Conservation (phyloP, 352 stramenopile genomes). For the Globisporangium nunn region DNA sequence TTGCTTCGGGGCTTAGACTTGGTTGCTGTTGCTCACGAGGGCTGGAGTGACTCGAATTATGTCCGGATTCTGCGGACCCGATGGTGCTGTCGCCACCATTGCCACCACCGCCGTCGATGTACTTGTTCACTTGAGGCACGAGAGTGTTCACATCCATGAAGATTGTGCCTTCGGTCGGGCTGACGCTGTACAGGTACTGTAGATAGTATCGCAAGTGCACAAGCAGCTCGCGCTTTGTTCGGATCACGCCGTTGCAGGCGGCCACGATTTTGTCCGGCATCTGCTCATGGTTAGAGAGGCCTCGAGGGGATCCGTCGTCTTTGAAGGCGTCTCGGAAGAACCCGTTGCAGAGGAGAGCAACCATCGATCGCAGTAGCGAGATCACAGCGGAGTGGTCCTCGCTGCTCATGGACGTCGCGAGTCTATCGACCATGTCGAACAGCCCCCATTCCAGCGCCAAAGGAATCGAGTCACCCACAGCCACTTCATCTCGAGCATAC, state of each 20-base stretch:
- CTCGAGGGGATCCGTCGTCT: slow-evolving; percentile 6
- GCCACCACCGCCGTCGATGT: slow-evolving; percentile 15
- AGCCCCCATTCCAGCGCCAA: slow-evolving; percentile 69
- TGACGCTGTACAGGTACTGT: slow-evolving; percentile 64
- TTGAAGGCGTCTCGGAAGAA: slow-evolving; percentile 44
- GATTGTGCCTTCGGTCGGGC: slow-evolving; percentile 56
- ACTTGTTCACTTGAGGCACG: slow-evolving; percentile 32
- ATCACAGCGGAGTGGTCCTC: slow-evolving; percentile 68
- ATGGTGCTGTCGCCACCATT: slow-evolving; percentile 6
- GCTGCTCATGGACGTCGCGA: slow-evolving; percentile 77
- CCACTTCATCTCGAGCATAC: slow-evolving; percentile 26
- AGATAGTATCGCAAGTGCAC: slow-evolving; percentile 67
- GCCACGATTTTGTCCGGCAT: slow-evolving; percentile 27
- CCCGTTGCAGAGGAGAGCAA: slow-evolving; percentile 41
- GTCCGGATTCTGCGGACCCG: too few relatives aligned
- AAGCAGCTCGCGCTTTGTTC: slow-evolving; percentile 40
- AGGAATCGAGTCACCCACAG: slow-evolving; percentile 40
- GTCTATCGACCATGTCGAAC: slow-evolving; percentile 54
- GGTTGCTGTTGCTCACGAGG: not conserved
- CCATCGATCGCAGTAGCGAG: slow-evolving; percentile 48
- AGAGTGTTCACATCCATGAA: slow-evolving; percentile 52
- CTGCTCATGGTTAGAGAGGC: slow-evolving; percentile 14
- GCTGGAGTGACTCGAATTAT: slow-evolving; percentile 5
- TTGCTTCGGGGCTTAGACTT: too few relatives aligned
- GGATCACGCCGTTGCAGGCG: slow-evolving; percentile 36